Conservation (phyloP, 148 eudicot species). For the Agrostemma githago region DNA sequence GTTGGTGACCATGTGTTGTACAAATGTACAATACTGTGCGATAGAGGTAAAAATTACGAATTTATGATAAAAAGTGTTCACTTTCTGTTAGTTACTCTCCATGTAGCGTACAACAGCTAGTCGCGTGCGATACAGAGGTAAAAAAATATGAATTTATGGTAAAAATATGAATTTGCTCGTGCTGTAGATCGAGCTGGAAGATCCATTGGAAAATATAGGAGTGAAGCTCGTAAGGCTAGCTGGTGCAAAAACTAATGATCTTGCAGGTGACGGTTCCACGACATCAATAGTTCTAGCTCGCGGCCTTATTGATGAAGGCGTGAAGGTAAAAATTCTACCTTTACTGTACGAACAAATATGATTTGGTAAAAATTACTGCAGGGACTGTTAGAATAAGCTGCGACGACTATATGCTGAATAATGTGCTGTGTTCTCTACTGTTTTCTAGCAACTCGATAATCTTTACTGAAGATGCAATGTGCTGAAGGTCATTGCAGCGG, state of each 20-base stretch:
- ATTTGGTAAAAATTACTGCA: too few relatives aligned
- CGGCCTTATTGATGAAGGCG: conserved; percentile 79
- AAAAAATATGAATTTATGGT: too few relatives aligned
- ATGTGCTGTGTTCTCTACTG: conserved; percentile 6
- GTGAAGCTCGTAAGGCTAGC: conserved; percentile 91
- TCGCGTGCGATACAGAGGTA: too few relatives aligned
- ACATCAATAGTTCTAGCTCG: conserved; percentile 87
- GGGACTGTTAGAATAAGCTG: too few relatives aligned
- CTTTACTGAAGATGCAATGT: conserved; percentile 31
- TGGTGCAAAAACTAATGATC: conserved; percentile 89
- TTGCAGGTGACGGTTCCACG: conserved; percentile 94
- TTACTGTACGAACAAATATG: background rate
- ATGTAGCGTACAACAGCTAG: too few relatives aligned
- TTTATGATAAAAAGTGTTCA: too few relatives aligned
- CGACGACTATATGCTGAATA: conserved; percentile 14
- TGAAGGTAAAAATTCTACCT: conserved; percentile 50
- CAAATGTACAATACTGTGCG: too few relatives aligned
- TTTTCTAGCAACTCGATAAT: conserved; percentile 25
- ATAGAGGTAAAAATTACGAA: too few relatives aligned
- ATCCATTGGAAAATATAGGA: conserved; percentile 82
- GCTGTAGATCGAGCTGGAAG: conserved; percentile 77
- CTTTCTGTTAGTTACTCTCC: too few relatives aligned
- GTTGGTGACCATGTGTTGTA: too few relatives aligned
- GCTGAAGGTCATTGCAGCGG: conserved; percentile 81
- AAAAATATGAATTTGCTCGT: background rate